Conservation (phyloP, 2,329 filamentous ascomycete species). For the Aspergillus aculeatus region DNA sequence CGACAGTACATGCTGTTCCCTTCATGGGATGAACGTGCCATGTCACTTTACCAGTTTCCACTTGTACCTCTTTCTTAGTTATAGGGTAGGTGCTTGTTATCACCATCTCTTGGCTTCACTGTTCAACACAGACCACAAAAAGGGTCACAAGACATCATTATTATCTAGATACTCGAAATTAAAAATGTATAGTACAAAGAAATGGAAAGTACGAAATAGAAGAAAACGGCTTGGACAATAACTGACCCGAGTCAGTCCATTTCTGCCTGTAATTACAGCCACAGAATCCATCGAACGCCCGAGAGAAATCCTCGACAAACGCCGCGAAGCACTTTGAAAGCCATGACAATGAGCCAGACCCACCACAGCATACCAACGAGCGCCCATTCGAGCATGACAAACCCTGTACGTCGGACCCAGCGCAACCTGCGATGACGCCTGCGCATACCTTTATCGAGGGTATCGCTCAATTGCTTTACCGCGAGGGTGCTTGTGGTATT, state of each 20-base stretch:
- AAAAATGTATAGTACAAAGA: neutral
- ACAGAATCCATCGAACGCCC: conserved; percentile 77
- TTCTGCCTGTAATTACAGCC: conserved; percentile 55
- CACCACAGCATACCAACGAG: conserved; percentile 91
- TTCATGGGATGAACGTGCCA: no score
- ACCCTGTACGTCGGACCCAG: conserved; percentile 73
- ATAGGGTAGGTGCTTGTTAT: no score
- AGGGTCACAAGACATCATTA: neutral
- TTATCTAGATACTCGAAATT: neutral
- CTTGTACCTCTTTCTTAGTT: no score
- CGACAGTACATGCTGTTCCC: no score
- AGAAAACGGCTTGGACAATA: conserved; percentile 4
- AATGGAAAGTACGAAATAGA: neutral
- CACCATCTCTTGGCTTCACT: no score
- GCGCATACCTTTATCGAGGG: conserved; percentile 66
- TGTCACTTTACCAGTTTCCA: no score
- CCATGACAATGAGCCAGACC: conserved; percentile 84
- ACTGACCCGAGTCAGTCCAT: neutral
- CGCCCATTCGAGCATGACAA: conserved; percentile 81
- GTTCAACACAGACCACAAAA: no score
- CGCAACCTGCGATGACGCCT: conserved; percentile 72
- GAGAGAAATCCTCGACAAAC: conserved; percentile 59
- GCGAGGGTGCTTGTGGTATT: conserved; percentile 74
- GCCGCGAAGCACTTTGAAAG: conserved; percentile 65
- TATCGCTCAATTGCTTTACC: conserved; percentile 76